Conservation (phyloP, 1,284 basidiomycete genomes). For the Sanguinoderma infundibulare region DNA sequence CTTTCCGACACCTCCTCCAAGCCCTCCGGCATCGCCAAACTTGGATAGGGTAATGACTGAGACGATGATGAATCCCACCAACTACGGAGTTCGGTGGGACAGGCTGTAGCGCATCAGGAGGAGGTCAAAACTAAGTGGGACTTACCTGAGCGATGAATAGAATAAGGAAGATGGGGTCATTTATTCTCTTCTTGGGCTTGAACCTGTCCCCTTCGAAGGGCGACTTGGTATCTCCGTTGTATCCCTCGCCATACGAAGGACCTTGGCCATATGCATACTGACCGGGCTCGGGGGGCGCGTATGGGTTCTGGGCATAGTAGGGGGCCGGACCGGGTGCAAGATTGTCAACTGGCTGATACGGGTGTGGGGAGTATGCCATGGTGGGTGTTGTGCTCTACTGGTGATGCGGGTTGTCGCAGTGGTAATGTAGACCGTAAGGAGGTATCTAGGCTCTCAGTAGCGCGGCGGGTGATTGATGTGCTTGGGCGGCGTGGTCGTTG, state of each 20-base stretch:
- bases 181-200: constrained; percentile 69
- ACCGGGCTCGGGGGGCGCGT: constrained; percentile 13
- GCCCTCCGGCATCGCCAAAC: constrained; percentile 68
- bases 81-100: constrained; percentile 38
- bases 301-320: constrained; percentile 18
- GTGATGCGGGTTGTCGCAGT: neutral
- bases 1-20: constrained; percentile 68
- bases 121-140: neutral
- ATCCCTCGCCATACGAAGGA: constrained; percentile 6
- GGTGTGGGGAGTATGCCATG: constrained; percentile 7
- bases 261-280: constrained; percentile 13
- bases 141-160: constrained; percentile 68
- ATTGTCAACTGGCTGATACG: constrained; percentile 25
- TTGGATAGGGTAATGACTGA: constrained; percentile 67
- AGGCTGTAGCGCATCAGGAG: too few relatives aligned
- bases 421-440: neutral
- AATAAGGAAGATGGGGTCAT: constrained; percentile 74
- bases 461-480: neutral
- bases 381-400: neutral
- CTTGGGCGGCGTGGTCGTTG: neutral
- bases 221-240: constrained; percentile 48
- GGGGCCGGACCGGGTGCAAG: constrained; percentile 21
- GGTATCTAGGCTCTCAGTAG: neutral
- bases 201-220: constrained; percentile 70
- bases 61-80: constrained; percentile 69